Base-by-base conservation (phyloP, 352 stramenopile species). In the Pythium coloratum region DNA sequence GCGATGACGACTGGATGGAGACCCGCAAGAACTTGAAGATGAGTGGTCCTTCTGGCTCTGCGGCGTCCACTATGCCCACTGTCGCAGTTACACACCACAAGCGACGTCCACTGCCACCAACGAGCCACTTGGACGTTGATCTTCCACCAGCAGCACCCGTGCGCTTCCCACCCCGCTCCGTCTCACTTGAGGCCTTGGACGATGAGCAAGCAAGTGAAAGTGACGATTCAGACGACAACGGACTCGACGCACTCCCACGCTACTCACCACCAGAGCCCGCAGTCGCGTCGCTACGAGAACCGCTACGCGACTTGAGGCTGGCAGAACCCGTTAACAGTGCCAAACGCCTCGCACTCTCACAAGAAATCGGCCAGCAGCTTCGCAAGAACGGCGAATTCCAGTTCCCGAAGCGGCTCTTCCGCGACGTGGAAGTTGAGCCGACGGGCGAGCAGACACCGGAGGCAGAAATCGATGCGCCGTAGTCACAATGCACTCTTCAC, bases 331-430 rank as follows among this genome's bases (percentile, higher is more conserved):
- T 42, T 5, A 60, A 26, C 32, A 68, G 28, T 63, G 67, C 42
- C 32, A 71, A 72, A 36, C 55, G 60, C 12, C 20, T 63, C 2
- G 65, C 62, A 3, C 51, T 81, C n/a, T 75, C 71, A 0, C 42
- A 55, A 6, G 71, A 78, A 38, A 78, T 81, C 38, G 71, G 63
- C 13, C 36, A 66, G 4, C 54, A 75, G 12, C 13, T 81, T 13
- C 62, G 69, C n/a, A 68, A 69, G 2, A 56, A 65, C n/a, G 74
- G 71, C 33, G 66, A 71, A 42, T 81, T 81, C 55, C 68, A 76
- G 59, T 81, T 81, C 56, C 74, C 71, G 3, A 72, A 70, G 44
- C 69, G 56, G 28, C 50, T 78, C 16, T 78, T 81, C 36, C 71
- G 53, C 14, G 47, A 57, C 36, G 6, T 16, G 9, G 54, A 72